Evolutionary conservation across 1,284 basidiomycete species (phyloP).

Genomic region (Tilletia walkeri): DNA sequence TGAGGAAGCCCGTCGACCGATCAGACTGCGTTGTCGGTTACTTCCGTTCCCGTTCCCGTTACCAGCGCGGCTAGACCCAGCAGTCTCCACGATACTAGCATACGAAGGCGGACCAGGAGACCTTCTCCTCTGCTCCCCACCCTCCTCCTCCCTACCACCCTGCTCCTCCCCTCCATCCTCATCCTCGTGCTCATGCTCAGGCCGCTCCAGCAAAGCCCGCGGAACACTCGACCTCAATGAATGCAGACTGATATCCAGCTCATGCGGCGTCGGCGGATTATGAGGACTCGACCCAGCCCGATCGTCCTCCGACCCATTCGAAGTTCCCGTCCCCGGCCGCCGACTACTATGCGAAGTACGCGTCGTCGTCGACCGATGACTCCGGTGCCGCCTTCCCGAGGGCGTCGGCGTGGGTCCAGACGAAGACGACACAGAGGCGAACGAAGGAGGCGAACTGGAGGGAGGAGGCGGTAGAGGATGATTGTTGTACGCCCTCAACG

Average conservation of each 20-base stretch:
- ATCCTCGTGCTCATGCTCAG: not conserved
- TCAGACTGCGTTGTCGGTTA: too few relatives aligned
- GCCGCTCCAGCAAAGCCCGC: not conserved
- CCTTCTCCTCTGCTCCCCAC: not conserved
- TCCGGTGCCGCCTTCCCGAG: not conserved
- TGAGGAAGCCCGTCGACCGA: not conserved
- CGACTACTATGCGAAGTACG: not conserved
- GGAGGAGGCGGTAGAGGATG: conserved; percentile 12
- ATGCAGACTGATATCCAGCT: conserved; percentile 61
- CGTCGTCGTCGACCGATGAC: not conserved
- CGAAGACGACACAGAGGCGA: conserved; percentile 15
- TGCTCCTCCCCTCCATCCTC: too few relatives aligned
- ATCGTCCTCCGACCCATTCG: conserved; percentile 16
- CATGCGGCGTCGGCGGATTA: conserved; percentile 63
- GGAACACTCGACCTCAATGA: conserved; percentile 30
- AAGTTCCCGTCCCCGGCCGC: conserved; percentile 9
- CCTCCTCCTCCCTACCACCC: not conserved
- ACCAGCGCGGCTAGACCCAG: not conserved
- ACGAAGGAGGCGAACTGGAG: not conserved
- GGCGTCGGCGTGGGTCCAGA: not conserved
- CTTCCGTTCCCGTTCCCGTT: not conserved
- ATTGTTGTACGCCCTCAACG: conserved; percentile 14
- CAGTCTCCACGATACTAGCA: not conserved
- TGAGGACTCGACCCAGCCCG: conserved; percentile 46
- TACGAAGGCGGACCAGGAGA: not conserved